These are phyloP conservation scores for Spongiforma sp. DNA, from an alignment of 1,284 basidiomycete species.

Conservation along the genomic window DNA sequence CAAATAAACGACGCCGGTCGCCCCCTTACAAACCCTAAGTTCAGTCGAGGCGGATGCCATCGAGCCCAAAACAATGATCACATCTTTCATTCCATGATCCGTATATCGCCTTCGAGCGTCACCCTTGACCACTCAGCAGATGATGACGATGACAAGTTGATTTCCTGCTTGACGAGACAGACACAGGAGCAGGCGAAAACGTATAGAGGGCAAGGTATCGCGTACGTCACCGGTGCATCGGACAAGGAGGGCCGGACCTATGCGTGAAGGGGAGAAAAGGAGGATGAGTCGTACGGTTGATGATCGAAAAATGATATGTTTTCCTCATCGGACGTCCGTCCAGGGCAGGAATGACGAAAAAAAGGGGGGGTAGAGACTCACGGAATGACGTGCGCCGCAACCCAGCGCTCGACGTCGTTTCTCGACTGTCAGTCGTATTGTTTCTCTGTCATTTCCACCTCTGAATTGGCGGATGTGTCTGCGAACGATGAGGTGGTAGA, in stretches of 20 bases:
- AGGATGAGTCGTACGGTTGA: background rate
- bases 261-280: too few species aligned
- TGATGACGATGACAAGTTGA: too few species aligned
- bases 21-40: constrained; percentile 53
- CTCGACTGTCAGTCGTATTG: constrained; percentile 63
- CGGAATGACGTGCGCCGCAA: constrained; percentile 77
- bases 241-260: constrained; percentile 37
- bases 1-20: constrained; percentile 72
- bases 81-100: constrained; percentile 53
- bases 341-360: background rate
- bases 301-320: background rate
- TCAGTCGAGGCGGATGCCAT: too few species aligned
- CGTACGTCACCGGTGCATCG: constrained; percentile 36
- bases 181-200: constrained; percentile 51
- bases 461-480: constrained; percentile 38
- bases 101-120: constrained; percentile 56
- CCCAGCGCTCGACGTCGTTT: constrained; percentile 72
- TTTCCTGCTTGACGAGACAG: too few species aligned
- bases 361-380: background rate
- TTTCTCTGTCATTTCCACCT: constrained; percentile 60
- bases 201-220: constrained; percentile 60
- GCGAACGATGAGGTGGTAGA: background rate
- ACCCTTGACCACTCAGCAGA: constrained; percentile 62
- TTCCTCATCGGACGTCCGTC: too few species aligned
- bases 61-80: too few species aligned